phyloP scores from a whole-genome alignment of 1,284 basidiomycete genomes.

The Crepidotus sp. region DNA sequence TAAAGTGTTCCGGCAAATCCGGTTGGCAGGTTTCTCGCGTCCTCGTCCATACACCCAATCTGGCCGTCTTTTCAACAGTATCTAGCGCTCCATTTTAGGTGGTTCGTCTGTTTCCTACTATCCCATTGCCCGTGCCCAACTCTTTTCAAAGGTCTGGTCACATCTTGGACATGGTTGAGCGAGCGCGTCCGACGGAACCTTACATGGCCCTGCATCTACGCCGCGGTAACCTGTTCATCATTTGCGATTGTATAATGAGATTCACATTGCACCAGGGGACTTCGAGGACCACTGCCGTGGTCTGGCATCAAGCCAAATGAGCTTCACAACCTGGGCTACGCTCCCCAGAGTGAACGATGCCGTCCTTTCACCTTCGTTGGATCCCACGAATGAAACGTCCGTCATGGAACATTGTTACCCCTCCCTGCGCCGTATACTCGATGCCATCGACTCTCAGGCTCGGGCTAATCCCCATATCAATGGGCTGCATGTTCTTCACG shows the following conservation, averaged over 20 bases:
- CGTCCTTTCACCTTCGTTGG: conserved; percentile 27
- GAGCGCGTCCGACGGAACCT: conserved; percentile 25
- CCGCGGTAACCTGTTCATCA: conserved; percentile 25
- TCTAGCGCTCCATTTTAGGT: conserved; percentile 31
- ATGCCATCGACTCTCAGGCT: conserved; percentile 29
- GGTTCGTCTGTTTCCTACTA: conserved; percentile 24
- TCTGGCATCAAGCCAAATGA: conserved; percentile 25
- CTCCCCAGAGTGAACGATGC: conserved; percentile 28
- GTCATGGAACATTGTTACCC: conserved; percentile 36
- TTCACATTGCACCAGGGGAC: conserved; percentile 24
- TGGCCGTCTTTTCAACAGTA: conserved; percentile 35
- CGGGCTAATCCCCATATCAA: conserved; percentile 28
- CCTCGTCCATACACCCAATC: conserved; percentile 28
- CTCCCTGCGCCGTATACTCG: conserved; percentile 30
- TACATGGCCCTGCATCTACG: conserved; percentile 38
- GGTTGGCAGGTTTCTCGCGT: conserved; percentile 34
- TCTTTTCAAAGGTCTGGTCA: conserved; percentile 2
- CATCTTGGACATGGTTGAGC: conserved; percentile 23
- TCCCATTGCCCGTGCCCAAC: neutral
- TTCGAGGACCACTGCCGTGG: conserved; percentile 33
- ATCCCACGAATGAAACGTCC: conserved; percentile 27
- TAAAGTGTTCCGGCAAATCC: too few species aligned
- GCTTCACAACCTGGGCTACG: conserved; percentile 39
- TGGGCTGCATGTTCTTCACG: conserved; percentile 34
- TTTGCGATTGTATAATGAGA: neutral